Conservation (phyloP, 1,284 basidiomycete species). For the Pascua sp. region DNA sequence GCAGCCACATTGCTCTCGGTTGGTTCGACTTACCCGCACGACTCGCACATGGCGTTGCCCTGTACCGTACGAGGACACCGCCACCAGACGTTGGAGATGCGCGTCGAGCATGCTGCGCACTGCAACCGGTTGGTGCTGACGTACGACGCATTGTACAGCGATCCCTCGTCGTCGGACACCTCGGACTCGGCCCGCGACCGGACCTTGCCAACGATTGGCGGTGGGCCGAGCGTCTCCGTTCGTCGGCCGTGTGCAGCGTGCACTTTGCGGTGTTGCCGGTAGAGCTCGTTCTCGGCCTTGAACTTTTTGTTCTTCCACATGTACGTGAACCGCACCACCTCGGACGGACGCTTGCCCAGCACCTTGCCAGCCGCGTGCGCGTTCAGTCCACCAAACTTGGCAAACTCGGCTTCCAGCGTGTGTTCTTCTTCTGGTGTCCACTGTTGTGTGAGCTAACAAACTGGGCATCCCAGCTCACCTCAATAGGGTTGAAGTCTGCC, state of each 20-base stretch:
- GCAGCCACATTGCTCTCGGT: conserved; percentile 49
- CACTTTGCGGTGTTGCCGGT: conserved; percentile 40
- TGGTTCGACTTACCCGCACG: conserved; percentile 56
- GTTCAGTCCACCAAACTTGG: conserved; percentile 45
- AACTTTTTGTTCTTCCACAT: conserved; percentile 49
- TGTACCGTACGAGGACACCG: conserved; percentile 71
- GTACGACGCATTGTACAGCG: conserved; percentile 28
- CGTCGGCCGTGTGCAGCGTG: conserved; percentile 36
- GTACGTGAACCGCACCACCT: conserved; percentile 47
- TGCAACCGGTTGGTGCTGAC: conserved; percentile 24
- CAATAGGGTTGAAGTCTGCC: conserved; percentile 34
- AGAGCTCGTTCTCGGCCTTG: conserved; percentile 43
- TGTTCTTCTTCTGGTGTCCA: conserved; percentile 22
- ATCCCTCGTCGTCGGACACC: conserved; percentile 56
- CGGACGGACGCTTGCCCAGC: conserved; percentile 37
- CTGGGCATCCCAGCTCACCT: conserved; percentile 22
- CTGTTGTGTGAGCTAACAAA: conserved; percentile 24
- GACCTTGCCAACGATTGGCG: conserved; percentile 39
- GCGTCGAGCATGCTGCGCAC: conserved; percentile 74
- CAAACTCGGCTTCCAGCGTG: conserved; percentile 40
- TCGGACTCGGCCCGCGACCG: conserved; percentile 35
- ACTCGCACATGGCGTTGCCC: conserved; percentile 69
- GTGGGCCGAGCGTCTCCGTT: conserved; percentile 42
- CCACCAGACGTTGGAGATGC: conserved; percentile 75
- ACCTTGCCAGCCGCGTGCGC: conserved; percentile 39